phyloP scores from a whole-genome alignment of 768 basidiomycete species.

The Xerocomellus chrysenteron region DNA sequence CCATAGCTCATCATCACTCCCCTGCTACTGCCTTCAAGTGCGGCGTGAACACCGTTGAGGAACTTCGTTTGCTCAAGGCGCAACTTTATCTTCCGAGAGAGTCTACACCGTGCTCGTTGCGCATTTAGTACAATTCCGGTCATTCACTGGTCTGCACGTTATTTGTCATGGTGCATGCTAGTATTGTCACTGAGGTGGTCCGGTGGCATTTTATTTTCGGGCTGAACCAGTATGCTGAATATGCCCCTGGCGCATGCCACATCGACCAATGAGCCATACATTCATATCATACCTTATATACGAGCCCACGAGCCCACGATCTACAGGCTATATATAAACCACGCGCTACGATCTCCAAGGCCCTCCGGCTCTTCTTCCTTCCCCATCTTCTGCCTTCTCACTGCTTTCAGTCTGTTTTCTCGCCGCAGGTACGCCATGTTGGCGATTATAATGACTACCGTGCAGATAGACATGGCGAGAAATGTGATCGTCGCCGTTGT shows the following conservation, averaged over 20 bases:
- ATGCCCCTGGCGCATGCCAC: too few species aligned
- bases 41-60: too few species aligned
- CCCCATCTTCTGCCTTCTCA: slow-evolving; percentile 31
- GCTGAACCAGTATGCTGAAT: too few species aligned
- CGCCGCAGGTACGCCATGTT: slow-evolving; percentile 43
- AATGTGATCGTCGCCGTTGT: slow-evolving; percentile 42
- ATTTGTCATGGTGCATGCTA: too few species aligned
- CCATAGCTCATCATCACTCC: too few species aligned
- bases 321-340: slow-evolving; percentile 55
- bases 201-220: neutral
- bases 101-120: too few species aligned
- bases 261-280: neutral
- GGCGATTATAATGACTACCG: slow-evolving; percentile 35
- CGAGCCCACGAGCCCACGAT: neutral
- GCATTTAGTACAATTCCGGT: too few species aligned
- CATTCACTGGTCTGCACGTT: too few species aligned
- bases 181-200: neutral
- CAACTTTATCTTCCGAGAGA: too few species aligned
- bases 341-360: slow-evolving; percentile 53
- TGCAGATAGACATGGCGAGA: slow-evolving; percentile 38
- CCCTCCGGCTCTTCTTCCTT: slow-evolving; percentile 40
- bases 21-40: too few species aligned
- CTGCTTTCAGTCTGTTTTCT: slow-evolving; percentile 48
- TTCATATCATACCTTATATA: neutral
- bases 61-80: too few species aligned